phyloP scores from a whole-genome alignment of 2,329 filamentous ascomycete species.

The Trichoderma oligosporum region DNA sequence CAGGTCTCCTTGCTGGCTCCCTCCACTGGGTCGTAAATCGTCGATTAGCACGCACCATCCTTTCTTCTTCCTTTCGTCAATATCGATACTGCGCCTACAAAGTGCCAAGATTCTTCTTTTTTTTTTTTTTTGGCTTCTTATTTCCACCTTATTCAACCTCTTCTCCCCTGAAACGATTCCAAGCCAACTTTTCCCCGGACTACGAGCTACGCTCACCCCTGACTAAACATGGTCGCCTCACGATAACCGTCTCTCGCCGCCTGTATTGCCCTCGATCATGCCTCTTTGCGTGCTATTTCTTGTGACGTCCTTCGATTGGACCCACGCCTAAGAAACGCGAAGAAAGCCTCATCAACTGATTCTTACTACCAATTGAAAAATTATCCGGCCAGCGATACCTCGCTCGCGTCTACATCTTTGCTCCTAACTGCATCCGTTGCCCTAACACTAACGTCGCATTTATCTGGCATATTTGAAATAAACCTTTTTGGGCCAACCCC shows the following conservation, averaged over 20 bases:
- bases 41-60: neutral
- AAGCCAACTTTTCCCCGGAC: neutral
- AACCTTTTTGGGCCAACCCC: neutral
- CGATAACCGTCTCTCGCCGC: neutral
- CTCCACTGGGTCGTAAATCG: neutral
- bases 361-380: neutral
- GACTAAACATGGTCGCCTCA: conserved; percentile 18
- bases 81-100: neutral
- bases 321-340: conserved; percentile 22
- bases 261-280: conserved; percentile 24
- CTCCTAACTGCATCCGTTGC: neutral
- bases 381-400: neutral
- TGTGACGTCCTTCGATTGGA: conserved; percentile 27
- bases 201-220: neutral
- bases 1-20: conserved; percentile 6
- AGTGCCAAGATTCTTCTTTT: neutral
- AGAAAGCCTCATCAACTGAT: neutral
- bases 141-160: too few species aligned
- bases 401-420: neutral
- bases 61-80: neutral
- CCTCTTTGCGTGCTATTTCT: conserved; percentile 20
- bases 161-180: neutral
- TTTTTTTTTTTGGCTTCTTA: neutral
- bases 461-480: neutral
- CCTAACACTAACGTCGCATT: neutral